Percentiles rank a stretch among this genome's conserved stretches.
phyloP scores from a whole-genome alignment of 2,329 filamentous ascomycete species.

The Sporothrix humicola region DNA sequence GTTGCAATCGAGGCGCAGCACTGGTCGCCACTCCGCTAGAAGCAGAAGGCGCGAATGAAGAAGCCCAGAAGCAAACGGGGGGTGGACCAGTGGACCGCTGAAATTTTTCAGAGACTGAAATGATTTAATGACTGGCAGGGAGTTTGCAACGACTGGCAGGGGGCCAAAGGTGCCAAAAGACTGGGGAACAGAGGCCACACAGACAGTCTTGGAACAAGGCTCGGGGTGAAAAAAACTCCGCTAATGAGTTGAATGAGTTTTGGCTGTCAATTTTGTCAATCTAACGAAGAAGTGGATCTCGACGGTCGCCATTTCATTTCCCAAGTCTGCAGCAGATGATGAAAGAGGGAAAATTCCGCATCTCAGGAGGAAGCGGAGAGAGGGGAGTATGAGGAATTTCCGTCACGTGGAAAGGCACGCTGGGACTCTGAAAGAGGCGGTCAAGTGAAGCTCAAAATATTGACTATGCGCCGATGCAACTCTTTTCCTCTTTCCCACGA shows the following conservation, averaged over 20 bases:
- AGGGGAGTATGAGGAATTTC: not conserved
- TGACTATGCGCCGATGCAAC: not conserved
- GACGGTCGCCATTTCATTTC: slow-evolving; percentile 26
- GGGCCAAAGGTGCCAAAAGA: not conserved
- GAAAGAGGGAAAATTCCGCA: not conserved
- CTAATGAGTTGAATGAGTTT: slow-evolving; percentile 9
- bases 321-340: slow-evolving; percentile 17
- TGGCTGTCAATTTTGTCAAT: slow-evolving; percentile 28
- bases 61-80: not conserved
- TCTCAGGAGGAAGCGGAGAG: not conserved
- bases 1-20: slow-evolving; percentile 29
- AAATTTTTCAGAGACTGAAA: not conserved
- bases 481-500: not conserved
- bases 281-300: slow-evolving; percentile 17
- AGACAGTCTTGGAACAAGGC: not conserved
- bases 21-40: slow-evolving; percentile 25
- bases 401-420: not conserved
- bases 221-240: not conserved
- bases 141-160: not conserved
- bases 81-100: not conserved
- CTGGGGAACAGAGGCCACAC: not conserved
- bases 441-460: not conserved
- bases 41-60: slow-evolving; percentile 20
- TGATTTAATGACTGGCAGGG: not conserved
- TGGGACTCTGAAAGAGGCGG: not conserved